Base-by-base conservation (phyloP, 441 rosid genomes). In the Eutrema salsugineum region DNA sequence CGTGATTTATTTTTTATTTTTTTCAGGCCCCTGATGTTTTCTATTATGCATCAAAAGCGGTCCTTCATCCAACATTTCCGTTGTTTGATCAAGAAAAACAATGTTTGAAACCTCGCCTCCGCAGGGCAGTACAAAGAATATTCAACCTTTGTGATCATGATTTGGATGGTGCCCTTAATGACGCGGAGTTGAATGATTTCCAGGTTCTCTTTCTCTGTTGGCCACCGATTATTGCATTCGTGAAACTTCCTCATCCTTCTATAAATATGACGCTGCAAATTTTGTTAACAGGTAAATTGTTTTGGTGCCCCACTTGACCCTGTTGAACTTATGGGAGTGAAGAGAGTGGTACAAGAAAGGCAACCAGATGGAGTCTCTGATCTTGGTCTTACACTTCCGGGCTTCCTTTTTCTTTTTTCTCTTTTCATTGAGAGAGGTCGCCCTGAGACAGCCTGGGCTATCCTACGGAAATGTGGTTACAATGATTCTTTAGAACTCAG, bases 391-490 rank as follows among this genome's bases (percentile, higher is more conserved):
- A 89, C 95, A 44, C 82, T 83, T 55, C 84, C 83, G 40, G 92
- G 92, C 5, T 89, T 89, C 78, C 84, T 84, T 35, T 87, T 83
- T 71, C 89, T 89, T 63, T 87, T 86, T 78, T 84, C 91, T 48
- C 87, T 89, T 44, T 89, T 89, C 74, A 87, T 89, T 61, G 91
- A 89, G 62, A 89, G 82, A 78, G 92, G 95, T 38, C 91, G 89
- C 35, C 87, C 85, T 73, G 95, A 89, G 85, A 83, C 88, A 62
- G 82, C 86, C 54, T 87, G 95, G 95, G 85, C 88, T 28, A 88
- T 89, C 62, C 79, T 89, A 58, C 83, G 95, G 70, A 85, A 87
- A 83, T 89, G 82, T 77, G 92, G 91, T 66, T 89, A 87, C 78
- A 84, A 82, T 67, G 85, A 89, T 69, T 80, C 78, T 65, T 79